Evolutionary conservation across 441 rosid genomes (phyloP).

Genomic region (Mallotus repandus): DNA sequence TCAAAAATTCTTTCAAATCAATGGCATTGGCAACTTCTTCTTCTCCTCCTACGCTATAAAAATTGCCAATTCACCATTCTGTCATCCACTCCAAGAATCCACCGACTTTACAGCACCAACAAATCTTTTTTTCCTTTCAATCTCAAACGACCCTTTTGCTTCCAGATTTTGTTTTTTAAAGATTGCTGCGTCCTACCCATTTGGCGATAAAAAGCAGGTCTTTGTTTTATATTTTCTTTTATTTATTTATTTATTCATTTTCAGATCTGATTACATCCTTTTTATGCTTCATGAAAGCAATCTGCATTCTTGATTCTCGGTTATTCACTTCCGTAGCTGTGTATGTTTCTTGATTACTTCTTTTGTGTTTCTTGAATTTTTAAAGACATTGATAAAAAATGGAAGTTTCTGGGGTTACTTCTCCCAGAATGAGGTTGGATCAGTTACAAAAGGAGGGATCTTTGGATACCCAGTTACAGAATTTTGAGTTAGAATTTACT

Average conservation of each 20-base stretch:
- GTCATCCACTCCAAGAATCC: constrained; percentile 18
- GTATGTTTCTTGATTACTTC: neutral
- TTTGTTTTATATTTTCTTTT: neutral
- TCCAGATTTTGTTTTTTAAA: neutral
- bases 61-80: no score
- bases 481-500: constrained; percentile 40
- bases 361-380: neutral
- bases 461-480: constrained; percentile 32
- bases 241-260: neutral
- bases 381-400: constrained; percentile 19
- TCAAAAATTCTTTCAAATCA: neutral
- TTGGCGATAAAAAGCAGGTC: neutral
- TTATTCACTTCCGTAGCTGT: neutral
- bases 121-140: neutral
- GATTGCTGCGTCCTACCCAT: neutral
- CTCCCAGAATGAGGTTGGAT: constrained; percentile 36
- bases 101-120: constrained; percentile 7
- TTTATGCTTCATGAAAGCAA: neutral
- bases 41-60: neutral
- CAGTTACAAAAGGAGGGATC: constrained; percentile 34
- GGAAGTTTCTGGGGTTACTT: constrained; percentile 34
- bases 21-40: no score
- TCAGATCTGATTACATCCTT: neutral
- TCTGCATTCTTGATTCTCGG: neutral
- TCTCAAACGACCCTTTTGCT: neutral